Base-by-base conservation (phyloP, 2,329 filamentous ascomycete species). In the Cladosporium austrohemisphaericum region DNA sequence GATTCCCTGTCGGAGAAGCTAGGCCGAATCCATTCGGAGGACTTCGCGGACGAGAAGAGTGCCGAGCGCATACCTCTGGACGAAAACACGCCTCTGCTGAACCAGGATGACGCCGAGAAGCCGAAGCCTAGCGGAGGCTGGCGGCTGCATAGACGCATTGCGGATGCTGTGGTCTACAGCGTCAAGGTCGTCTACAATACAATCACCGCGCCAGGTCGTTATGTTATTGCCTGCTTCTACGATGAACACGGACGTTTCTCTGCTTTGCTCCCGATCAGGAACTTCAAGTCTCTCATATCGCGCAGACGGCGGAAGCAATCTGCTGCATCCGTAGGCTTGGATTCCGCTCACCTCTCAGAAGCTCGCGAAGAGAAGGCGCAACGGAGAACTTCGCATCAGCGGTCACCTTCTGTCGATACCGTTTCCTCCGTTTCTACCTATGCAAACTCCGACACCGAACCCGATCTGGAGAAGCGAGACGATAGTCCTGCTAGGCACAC, bases 141-240 rank as follows among this genome's bases (percentile, higher is more conserved):
- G 61, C 61, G 75, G 26, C 71, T 88, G 54, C 83, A 87, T 14
- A 79, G 83, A 67, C 81, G 83, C 59, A 77, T 96, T 52, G 83
- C 83, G 33, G 79, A 80, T 51, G 81, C 83, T 52, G 73, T 96
- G 50, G 76, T 92, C 53, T 83, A 85, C 58, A 86, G 88, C 5
- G 76, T 95, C 59, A 83, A 84, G 57, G 87, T 88, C 72, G 76
- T 96, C 38, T 70, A 95, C 49, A 85, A 86, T 41, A 87, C 88
- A 11, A 71, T 97, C 52, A 80, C 86, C 20, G 83, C 86, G 18
- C 92, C 92, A 1, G 87, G 85, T 14, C 79, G 90, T 41, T 96
- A 92, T 69, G 70, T 95, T 49, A 81, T 91, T 52, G 85, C 87
- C 56, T 90, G 80, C 64, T 85, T 97, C 60, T 92, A 87, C 71